Conservation (phyloP, 2,329 filamentous ascomycete species). For the Lachnellula cervina region DNA sequence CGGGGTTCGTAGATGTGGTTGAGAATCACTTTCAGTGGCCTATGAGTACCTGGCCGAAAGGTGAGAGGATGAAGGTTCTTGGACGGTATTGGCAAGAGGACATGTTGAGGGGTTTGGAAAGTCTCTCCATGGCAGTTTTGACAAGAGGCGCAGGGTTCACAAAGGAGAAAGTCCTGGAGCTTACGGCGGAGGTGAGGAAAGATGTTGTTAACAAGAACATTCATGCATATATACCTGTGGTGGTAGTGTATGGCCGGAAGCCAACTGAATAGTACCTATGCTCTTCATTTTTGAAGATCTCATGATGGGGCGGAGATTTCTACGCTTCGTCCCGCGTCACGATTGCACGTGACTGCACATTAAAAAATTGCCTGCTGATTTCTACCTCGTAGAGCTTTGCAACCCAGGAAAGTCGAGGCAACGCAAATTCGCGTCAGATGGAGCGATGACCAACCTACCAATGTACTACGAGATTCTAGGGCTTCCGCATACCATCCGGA, state of each 20-base stretch:
- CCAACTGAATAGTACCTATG: neutral
- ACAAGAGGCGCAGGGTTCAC: slow-evolving; percentile 27
- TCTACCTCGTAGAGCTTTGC: neutral
- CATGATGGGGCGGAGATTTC: no score
- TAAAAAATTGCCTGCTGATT: no score
- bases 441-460: slow-evolving; percentile 29
- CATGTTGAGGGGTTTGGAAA: slow-evolving; percentile 10
- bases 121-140: slow-evolving; percentile 25
- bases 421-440: slow-evolving; percentile 10
- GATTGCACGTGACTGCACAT: neutral
- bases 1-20: slow-evolving; percentile 50
- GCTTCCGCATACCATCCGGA: slow-evolving; percentile 46
- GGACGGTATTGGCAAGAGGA: slow-evolving; percentile 25
- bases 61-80: slow-evolving; percentile 17
- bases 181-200: slow-evolving; percentile 30
- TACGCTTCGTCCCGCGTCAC: no score
- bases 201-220: slow-evolving; percentile 31
- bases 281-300: neutral
- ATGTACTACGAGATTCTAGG: slow-evolving; percentile 59
- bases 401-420: neutral
- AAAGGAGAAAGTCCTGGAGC: slow-evolving; percentile 29
- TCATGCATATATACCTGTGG: slow-evolving; percentile 25
- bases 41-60: slow-evolving; percentile 48
- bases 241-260: slow-evolving; percentile 14
- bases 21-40: slow-evolving; percentile 49